Base-by-base conservation (phyloP, 2,329 filamentous ascomycete species). In the Scleromitrula shiraiana region DNA sequence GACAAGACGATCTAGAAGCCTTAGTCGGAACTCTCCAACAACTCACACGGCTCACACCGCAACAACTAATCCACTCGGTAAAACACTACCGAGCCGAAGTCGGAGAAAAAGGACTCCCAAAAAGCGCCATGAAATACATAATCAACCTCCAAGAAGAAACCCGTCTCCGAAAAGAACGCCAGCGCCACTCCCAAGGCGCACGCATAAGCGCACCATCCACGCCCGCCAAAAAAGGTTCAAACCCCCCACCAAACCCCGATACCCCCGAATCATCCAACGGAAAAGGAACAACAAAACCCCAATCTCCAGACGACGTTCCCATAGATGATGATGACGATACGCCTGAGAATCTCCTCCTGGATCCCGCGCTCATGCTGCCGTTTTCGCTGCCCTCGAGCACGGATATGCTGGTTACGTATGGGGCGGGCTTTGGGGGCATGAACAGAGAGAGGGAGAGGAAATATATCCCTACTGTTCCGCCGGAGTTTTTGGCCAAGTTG, bases 301-400 rank as follows among this genome's bases (percentile, higher is more conserved):
- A 56, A 51, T 36, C 57, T 27, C 24, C 53, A 19, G 56, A 58
- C 42, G 58, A 63, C 44, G 27, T 22, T 41, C 35, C 24, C 1
- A 55, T 32, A 20, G 65, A 63, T 7, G 79, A 83, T 8, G 80
- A 83, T 15, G 80, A 85, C 37, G 82, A 87, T 51, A 73, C 81
- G 12, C 84, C 85, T 0, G 80, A 87, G 56, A 77, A 86, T 51
- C 73, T 96, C 29, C 79, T 96, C 36, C 69, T 97, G 45, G 90
- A 97, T 61, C 88, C 91, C 3, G 86, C 90, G 2, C 73, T 95
- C 51, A 95, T 96, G 77, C 76, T 98, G 22, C 93, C 93, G 0
- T 98, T 98, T 64, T 85, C 85, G n/a, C 73, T 98, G 23, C 93
- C 93, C 1, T 95, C 91, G 1, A 93, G 88, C 49, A 97, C 90